Conservation (phyloP, 2,329 filamentous ascomycete species). For the Trichoderma aggressivum region DNA sequence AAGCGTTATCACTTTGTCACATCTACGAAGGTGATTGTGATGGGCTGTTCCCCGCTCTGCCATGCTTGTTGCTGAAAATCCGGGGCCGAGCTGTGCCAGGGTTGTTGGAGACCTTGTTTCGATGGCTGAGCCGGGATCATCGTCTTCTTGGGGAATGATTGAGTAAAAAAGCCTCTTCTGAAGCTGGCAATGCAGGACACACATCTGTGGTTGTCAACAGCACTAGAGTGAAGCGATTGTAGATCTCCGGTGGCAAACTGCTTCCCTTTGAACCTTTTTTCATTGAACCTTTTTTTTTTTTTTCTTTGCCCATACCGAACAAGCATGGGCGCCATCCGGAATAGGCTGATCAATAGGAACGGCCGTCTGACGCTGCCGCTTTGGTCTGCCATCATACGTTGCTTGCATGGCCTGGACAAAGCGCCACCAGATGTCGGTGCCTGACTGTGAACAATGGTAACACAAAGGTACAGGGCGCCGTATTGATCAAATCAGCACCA, state of each 20-base stretch:
- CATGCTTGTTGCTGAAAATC: constrained; percentile 7
- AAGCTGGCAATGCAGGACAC: background rate
- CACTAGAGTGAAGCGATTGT: background rate
- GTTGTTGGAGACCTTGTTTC: background rate
- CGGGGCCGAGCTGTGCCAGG: constrained; percentile 11
- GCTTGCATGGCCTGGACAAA: background rate
- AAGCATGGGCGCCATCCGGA: background rate
- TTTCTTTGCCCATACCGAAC: background rate
- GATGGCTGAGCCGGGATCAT: background rate
- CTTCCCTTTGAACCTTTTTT: background rate
- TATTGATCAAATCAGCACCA: background rate
- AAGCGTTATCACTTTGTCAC: background rate
- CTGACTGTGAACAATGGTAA: background rate
- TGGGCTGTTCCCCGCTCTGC: background rate
- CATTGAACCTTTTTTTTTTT: background rate
- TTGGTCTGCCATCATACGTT: constrained; percentile 5
- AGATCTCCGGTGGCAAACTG: constrained; percentile 1
- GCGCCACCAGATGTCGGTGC: background rate
- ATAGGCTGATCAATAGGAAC: constrained; percentile 1
- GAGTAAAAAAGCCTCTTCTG: background rate
- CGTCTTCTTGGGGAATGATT: background rate
- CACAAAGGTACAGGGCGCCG: background rate
- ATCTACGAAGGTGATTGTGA: background rate
- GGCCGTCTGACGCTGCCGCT: background rate
- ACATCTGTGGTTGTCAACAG: background rate